These are phyloP conservation scores for Neonothopanus nambi DNA, from an alignment of 1,284 basidiomycete species.

Conservation along the genomic window DNA sequence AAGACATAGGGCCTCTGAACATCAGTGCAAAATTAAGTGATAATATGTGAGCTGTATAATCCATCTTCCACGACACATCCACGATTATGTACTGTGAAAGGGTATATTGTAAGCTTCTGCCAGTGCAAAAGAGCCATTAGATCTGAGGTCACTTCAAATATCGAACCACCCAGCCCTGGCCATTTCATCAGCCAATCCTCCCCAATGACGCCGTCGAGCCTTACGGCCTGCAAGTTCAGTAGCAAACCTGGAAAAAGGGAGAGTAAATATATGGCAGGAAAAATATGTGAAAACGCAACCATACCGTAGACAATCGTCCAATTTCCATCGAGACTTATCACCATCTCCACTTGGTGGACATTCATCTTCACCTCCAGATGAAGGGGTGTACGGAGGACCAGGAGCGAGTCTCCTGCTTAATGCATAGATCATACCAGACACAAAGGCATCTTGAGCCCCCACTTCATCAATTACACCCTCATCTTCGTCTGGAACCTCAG, in stretches of 20 bases:
- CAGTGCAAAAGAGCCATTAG: too few species aligned
- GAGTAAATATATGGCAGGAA: not conserved
- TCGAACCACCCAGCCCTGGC: slow-evolving; percentile 69
- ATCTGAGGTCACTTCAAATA: slow-evolving; percentile 19
- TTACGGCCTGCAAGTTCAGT: slow-evolving; percentile 76
- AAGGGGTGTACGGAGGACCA: slow-evolving; percentile 69
- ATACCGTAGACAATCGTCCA: slow-evolving; percentile 76
- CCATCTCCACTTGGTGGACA: slow-evolving; percentile 32
- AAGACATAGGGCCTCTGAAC: too few species aligned
- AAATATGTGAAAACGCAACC: slow-evolving; percentile 14
- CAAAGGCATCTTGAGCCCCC: slow-evolving; percentile 76
- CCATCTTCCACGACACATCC: too few species aligned
- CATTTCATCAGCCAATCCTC: slow-evolving; percentile 73
- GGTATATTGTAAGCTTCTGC: not conserved
- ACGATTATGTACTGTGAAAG: too few species aligned
- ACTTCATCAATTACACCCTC: slow-evolving; percentile 59
- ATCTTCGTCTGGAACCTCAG: slow-evolving; percentile 28
- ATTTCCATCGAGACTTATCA: slow-evolving; percentile 59
- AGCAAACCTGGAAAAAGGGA: slow-evolving; percentile 59
- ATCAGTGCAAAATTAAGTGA: too few species aligned
- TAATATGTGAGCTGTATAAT: too few species aligned
- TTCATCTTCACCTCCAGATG: slow-evolving; percentile 41
- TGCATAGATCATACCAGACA: slow-evolving; percentile 80
- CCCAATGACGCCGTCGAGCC: slow-evolving; percentile 57
- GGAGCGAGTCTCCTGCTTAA: slow-evolving; percentile 66